phyloP scores from a whole-genome alignment of 2,329 filamentous ascomycete species.

The Fusarium brevicatenulatum region DNA sequence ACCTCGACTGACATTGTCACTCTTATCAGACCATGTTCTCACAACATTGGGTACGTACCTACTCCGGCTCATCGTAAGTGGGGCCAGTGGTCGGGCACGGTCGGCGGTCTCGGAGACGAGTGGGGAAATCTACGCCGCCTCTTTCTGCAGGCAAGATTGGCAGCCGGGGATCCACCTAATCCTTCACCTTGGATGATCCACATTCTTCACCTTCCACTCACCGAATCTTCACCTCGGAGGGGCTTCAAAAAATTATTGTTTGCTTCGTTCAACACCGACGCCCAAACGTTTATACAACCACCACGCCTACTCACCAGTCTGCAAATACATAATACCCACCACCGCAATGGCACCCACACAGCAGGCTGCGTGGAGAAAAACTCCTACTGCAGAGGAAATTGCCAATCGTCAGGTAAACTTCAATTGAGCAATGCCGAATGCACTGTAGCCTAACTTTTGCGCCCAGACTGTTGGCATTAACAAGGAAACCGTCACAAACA shows the following conservation, averaged over 20 bases:
- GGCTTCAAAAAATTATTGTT: constrained; percentile 48
- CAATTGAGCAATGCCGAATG: background rate
- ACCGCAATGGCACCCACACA: constrained; percentile 48
- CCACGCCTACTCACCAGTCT: constrained; percentile 1
- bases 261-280: constrained; percentile 9
- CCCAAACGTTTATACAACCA: constrained; percentile 6
- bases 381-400: constrained; percentile 65
- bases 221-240: constrained; percentile 42
- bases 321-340: background rate
- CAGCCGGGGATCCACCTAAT: background rate
- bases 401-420: constrained; percentile 68
- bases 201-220: constrained; percentile 29
- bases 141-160: background rate
- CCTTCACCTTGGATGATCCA: background rate
- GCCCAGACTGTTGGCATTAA: constrained; percentile 84
- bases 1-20: constrained; percentile 26
- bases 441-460: constrained; percentile 24
- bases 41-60: constrained; percentile 11
- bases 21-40: constrained; percentile 22
- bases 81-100: constrained; percentile 13
- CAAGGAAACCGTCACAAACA: constrained; percentile 88
- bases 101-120: constrained; percentile 31
- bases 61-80: constrained; percentile 16
- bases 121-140: constrained; percentile 26
- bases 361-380: constrained; percentile 49